phyloP scores from a whole-genome alignment of 257 asterid species.

The Euphrasia confusa region DNA sequence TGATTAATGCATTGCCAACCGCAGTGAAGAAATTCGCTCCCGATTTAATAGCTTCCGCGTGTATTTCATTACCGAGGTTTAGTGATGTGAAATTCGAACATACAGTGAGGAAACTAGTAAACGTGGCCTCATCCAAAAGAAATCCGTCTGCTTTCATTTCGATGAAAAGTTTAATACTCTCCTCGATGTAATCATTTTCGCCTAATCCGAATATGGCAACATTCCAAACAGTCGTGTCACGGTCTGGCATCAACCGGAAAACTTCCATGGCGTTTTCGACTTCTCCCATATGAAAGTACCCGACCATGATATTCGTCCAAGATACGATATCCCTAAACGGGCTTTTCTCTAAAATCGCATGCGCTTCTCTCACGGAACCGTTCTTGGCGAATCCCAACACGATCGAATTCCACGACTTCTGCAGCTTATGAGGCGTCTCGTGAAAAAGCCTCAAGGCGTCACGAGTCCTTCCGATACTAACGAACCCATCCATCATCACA shows the following conservation, averaged over 20 bases:
- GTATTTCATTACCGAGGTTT: conserved; percentile 59
- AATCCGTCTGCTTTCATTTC: conserved; percentile 41
- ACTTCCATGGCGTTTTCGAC: conserved; percentile 35
- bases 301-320: conserved; percentile 55
- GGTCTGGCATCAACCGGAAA: conserved; percentile 36
- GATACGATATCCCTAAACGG: conserved; percentile 37
- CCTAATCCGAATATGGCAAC: conserved; percentile 56
- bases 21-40: conserved; percentile 44
- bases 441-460: conserved; percentile 47
- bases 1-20: conserved; percentile 45
- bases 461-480: conserved; percentile 31
- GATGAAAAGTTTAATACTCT: conserved; percentile 43
- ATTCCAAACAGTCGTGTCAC: conserved; percentile 54
- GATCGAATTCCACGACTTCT: conserved; percentile 46
- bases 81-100: conserved; percentile 56
- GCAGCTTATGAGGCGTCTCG: conserved; percentile 44
- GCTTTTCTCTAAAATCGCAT: conserved; percentile 42
- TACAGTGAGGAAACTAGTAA: conserved; percentile 49
- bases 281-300: conserved; percentile 47
- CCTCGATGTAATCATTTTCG: conserved; percentile 46
- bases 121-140: conserved; percentile 48
- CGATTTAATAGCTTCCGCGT: conserved; percentile 41
- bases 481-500: conserved; percentile 38
- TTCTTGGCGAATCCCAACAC: conserved; percentile 39
- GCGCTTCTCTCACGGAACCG: conserved; percentile 48